Evolutionary conservation across 768 basidiomycete species (phyloP), one percentile per base, ranked within the genome.

Genomic region (Lentinula edodes): DNA sequence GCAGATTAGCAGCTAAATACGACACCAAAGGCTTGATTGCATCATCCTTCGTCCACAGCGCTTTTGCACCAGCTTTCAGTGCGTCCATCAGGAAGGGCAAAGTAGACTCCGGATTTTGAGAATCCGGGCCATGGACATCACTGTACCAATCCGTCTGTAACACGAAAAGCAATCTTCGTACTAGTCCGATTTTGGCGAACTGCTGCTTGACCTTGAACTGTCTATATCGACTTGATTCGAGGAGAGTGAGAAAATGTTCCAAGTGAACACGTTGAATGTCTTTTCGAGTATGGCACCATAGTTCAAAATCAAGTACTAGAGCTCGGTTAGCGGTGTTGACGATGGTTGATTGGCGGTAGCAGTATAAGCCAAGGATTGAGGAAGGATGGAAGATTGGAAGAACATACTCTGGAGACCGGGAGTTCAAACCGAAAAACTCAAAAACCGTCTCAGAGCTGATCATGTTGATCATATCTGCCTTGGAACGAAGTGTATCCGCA

Each of bases 231-330:
- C 91, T 95, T 1, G 82, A 79, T 56, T 83, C 75, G 15, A 96
- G 71, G 16, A 97, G 82, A 13, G 85, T 89, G 6, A 80, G 72
- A 69, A 96, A 95, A 69, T 96, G 94, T 53, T 90, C 88, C 0
- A 95, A 77, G 66, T 94, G 88, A 12, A 86, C 81, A 4, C 79
- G 80, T 66, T 93, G 91, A n/a, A 97, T 85, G 54, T 91, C 90
- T 16, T 76, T 69, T 3, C 79, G 78, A 0, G 90, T 86, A 36
- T 75, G 80, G 0, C 90, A 85, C 95, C 95, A 98, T 10, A 97
- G 84, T 56, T 93, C 88, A 64, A 98, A 92, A 67, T 96, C 93
- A 0, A 98, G 83, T 0, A 91, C 92, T 52, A 98, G 82, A 4
- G 87, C 83, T 48, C 83, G 81, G 70, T 97, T 95, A 5, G 91